These are phyloP conservation scores for Castanea crenata DNA, from an alignment of 306 rosid genomes.

Conservation along the genomic window DNA sequence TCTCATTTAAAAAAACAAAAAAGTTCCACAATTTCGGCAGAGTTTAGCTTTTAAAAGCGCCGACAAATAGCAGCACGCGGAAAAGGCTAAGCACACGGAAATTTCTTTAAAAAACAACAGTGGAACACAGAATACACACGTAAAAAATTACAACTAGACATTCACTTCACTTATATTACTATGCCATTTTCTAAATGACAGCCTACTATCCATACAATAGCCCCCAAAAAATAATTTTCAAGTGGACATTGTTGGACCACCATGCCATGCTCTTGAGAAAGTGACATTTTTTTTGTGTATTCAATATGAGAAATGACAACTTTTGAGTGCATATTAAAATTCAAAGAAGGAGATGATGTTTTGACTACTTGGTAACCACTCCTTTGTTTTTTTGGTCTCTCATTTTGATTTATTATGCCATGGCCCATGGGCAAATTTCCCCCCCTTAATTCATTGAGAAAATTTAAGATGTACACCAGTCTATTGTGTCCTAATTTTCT, in stretches of 20 bases:
- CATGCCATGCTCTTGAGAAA: no score
- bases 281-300: no score
- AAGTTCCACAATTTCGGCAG: conserved; percentile 28
- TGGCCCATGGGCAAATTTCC: not conserved
- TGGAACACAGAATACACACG: not conserved
- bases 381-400: not conserved
- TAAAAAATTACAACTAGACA: not conserved
- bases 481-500: no score
- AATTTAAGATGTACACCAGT: no score
- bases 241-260: conserved; percentile 24
- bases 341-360: not conserved
- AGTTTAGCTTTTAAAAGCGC: conserved; percentile 23
- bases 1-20: not conserved
- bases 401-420: not conserved
- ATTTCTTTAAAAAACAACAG: conserved; percentile 3
- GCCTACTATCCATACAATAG: no score
- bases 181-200: no score
- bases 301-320: not conserved
- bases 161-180: not conserved
- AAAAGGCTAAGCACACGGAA: conserved; percentile 34
- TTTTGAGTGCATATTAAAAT: not conserved
- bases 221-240: not conserved
- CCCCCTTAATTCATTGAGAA: no score
- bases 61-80: conserved; percentile 29
- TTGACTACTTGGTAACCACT: conserved; percentile 20